Percentiles rank a stretch among this genome's conserved stretches.
Evolutionary conservation across 805 yeast species (phyloP).

Genomic region (Candida corydali): DNA sequence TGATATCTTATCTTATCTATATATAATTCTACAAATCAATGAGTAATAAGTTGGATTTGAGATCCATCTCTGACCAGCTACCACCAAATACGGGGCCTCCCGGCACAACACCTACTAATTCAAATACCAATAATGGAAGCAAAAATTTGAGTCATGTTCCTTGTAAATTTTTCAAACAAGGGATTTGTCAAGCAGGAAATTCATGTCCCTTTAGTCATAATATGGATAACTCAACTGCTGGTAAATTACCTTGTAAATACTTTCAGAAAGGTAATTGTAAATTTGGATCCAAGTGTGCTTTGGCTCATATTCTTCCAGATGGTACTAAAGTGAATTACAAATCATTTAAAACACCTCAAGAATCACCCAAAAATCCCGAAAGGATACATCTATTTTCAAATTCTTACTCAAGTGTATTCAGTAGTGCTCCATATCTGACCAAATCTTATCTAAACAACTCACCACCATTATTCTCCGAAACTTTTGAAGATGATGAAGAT

Average conservation of each 20-base stretch:
- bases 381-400: slow-evolving; percentile 4
- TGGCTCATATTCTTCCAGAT: slow-evolving; percentile 86
- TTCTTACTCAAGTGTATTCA: slow-evolving; percentile 7
- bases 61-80: slow-evolving; percentile 15
- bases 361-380: background rate
- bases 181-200: slow-evolving; percentile 91
- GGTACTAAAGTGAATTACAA: slow-evolving; percentile 72
- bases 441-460: slow-evolving; percentile 5
- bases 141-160: slow-evolving; percentile 88
- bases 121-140: slow-evolving; percentile 12
- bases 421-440: background rate
- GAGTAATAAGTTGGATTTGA: slow-evolving; percentile 12
- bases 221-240: slow-evolving; percentile 51
- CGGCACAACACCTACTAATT: slow-evolving; percentile 18
- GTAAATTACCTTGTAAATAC: slow-evolving; percentile 76
- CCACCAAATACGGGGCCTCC: slow-evolving; percentile 39
- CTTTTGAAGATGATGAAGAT: slow-evolving; percentile 11
- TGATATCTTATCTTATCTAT: background rate
- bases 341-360: slow-evolving; percentile 5
- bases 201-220: slow-evolving; percentile 91
- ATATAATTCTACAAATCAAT: background rate
- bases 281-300: slow-evolving; percentile 90
- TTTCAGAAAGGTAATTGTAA: slow-evolving; percentile 96
- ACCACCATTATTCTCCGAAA: slow-evolving; percentile 4
- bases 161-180: slow-evolving; percentile 88